Percentiles rank a stretch among this genome's conserved stretches.
These are phyloP conservation scores for Rutstroemia sp. DNA, from an alignment of 2,329 filamentous ascomycete genomes.

Conservation along the genomic window DNA sequence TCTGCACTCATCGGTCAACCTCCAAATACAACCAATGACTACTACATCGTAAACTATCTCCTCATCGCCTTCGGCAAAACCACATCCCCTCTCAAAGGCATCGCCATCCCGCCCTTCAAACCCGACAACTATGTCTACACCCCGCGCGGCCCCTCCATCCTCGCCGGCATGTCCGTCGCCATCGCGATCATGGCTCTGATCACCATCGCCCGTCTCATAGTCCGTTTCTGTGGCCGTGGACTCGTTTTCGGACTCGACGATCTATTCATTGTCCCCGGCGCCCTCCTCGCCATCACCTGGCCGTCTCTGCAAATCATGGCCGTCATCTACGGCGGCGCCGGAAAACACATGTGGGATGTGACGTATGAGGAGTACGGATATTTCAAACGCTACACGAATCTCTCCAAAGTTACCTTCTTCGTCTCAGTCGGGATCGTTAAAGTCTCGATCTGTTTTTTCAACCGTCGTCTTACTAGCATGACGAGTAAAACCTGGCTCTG, in stretches of 20 bases:
- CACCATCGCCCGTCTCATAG: slow-evolving; percentile 25
- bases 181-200: slow-evolving; percentile 26
- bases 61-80: slow-evolving; percentile 17
- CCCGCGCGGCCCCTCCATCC: slow-evolving; percentile 23
- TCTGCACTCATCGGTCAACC: slow-evolving; percentile 24
- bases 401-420: slow-evolving; percentile 97
- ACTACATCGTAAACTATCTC: slow-evolving; percentile 26
- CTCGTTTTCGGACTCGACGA: slow-evolving; percentile 31
- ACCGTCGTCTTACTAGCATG: slow-evolving; percentile 31
- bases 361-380: slow-evolving; percentile 30
- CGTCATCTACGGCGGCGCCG: slow-evolving; percentile 22
- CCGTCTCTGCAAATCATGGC: slow-evolving; percentile 25
- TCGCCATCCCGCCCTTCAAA: not conserved
- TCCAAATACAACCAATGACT: slow-evolving; percentile 25
- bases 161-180: slow-evolving; percentile 26
- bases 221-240: slow-evolving; percentile 23
- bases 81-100: slow-evolving; percentile 16
- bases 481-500: slow-evolving; percentile 26
- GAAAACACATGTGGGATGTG: slow-evolving; percentile 28
- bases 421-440: slow-evolving; percentile 54
- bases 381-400: slow-evolving; percentile 69
- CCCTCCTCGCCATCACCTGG: slow-evolving; percentile 24
- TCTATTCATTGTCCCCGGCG: slow-evolving; percentile 29
- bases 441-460: slow-evolving; percentile 32
- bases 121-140: slow-evolving; percentile 19